A percentile compares a stretch with the other conserved stretches of the same genome.
phyloP scores from a whole-genome alignment of 495 filamentous ascomycete species.

The Hypoxylon perforatum region DNA sequence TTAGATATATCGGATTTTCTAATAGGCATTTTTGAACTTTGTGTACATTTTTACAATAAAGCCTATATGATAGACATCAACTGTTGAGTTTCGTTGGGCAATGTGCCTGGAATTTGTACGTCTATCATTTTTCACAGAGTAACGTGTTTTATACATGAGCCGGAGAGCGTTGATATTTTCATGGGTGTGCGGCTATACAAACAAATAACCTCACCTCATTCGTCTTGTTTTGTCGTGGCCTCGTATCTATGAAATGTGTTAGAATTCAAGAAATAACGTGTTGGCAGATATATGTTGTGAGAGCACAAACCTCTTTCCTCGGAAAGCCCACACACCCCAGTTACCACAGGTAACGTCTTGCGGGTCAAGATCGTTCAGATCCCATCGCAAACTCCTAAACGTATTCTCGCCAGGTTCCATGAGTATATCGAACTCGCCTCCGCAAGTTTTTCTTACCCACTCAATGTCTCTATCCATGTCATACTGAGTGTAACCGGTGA shows the following conservation, averaged over 20 bases:
- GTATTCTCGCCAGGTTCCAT: constrained; percentile 92
- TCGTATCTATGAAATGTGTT: constrained; percentile 65
- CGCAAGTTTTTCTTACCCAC: constrained; percentile 85
- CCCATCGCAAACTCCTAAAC: constrained; percentile 96
- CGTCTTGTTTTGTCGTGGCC: constrained; percentile 64
- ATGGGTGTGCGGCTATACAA: constrained; percentile 4
- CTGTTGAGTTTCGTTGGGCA: neutral
- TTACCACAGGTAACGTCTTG: constrained; percentile 95
- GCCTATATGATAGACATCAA: constrained; percentile 12
- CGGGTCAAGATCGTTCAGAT: constrained; percentile 94
- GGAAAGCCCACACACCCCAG: constrained; percentile 96
- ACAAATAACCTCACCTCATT: constrained; percentile 19
- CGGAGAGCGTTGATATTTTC: too few relatives aligned
- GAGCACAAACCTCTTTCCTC: constrained; percentile 88
- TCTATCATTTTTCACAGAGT: constrained; percentile 3
- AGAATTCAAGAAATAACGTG: constrained; percentile 32
- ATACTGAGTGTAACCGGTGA: constrained; percentile 93
- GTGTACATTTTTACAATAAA: neutral
- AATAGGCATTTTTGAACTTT: neutral
- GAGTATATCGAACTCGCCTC: constrained; percentile 90
- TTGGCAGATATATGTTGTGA: constrained; percentile 1
- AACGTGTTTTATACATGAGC: constrained; percentile 16
- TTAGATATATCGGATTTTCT: neutral
- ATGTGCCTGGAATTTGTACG: neutral
- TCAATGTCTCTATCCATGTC: constrained; percentile 92